Conservation (phyloP, 1,284 basidiomycete species). For the Uromyces viciae-fabae region DNA sequence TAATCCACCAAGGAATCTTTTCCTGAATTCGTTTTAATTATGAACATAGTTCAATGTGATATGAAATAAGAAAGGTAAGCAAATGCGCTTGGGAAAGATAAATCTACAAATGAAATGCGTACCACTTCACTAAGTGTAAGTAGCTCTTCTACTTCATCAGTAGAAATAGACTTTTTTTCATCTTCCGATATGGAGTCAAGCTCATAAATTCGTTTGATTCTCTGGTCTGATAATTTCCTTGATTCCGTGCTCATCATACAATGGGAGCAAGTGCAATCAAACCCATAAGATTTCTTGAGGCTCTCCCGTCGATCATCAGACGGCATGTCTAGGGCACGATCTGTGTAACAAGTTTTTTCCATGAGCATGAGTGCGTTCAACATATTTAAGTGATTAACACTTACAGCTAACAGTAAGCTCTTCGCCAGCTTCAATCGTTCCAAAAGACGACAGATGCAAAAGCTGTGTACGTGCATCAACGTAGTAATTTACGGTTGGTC, state of each 20-base stretch:
- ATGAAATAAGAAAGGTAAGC: not conserved
- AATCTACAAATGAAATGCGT: not conserved
- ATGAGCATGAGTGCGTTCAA: not conserved
- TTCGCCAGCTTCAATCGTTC: constrained; percentile 15
- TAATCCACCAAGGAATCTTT: constrained; percentile 7
- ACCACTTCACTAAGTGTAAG: constrained; percentile 11
- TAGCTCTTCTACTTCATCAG: constrained; percentile 1
- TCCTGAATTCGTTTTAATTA: constrained; percentile 14
- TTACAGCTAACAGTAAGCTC: constrained; percentile 38
- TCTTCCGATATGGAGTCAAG: not conserved
- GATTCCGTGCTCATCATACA: constrained; percentile 19
- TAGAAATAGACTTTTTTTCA: not conserved
- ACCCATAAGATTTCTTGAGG: not conserved
- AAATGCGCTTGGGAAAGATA: not conserved
- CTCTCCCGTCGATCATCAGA: not conserved
- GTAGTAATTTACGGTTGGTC: constrained; percentile 31
- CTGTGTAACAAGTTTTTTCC: not conserved
- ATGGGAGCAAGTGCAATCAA: constrained; percentile 34
- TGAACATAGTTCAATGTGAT: not conserved
- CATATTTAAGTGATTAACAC: not conserved
- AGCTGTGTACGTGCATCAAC: constrained; percentile 10
- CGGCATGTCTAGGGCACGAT: not conserved
- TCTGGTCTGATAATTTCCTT: not conserved
- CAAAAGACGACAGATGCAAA: constrained; percentile 8
- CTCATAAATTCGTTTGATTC: not conserved